These are phyloP conservation scores for Stenocarpella maydis DNA, from an alignment of 2,329 filamentous ascomycete genomes.

Conservation along the genomic window DNA sequence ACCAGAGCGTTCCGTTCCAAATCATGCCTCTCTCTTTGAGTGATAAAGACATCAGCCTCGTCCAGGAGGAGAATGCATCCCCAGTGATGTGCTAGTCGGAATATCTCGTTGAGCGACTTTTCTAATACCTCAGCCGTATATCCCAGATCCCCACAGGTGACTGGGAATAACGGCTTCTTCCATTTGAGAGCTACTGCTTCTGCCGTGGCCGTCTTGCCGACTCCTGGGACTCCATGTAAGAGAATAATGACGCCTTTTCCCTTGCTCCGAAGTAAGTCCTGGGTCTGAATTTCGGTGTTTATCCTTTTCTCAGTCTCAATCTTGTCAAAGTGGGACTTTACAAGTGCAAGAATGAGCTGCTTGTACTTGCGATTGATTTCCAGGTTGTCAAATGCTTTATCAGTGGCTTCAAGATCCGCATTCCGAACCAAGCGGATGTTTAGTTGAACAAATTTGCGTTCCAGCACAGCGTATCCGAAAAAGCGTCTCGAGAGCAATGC, in stretches of 20 bases:
- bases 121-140: conserved; percentile 40
- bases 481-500: not conserved
- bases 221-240: conserved; percentile 47
- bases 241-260: conserved; percentile 48
- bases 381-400: conserved; percentile 5
- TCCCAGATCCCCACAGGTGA: conserved; percentile 45
- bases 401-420: not conserved
- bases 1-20: conserved; percentile 41
- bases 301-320: not conserved
- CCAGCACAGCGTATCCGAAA: not conserved
- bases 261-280: no score
- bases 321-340: conserved; percentile 17
- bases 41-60: conserved; percentile 54
- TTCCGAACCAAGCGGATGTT: not conserved
- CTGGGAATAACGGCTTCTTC: conserved; percentile 44
- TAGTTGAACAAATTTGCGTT: not conserved
- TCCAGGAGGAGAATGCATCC: conserved; percentile 51
- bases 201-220: conserved; percentile 51
- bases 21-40: conserved; percentile 34
- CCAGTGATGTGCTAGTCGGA: conserved; percentile 46
- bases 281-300: not conserved
- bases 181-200: conserved; percentile 46
- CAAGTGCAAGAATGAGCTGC: not conserved
- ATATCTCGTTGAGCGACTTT: conserved; percentile 40
- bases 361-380: not conserved